phyloP scores from a whole-genome alignment of 164 flowering plant genomes.

The Vitis rotundifolia region DNA sequence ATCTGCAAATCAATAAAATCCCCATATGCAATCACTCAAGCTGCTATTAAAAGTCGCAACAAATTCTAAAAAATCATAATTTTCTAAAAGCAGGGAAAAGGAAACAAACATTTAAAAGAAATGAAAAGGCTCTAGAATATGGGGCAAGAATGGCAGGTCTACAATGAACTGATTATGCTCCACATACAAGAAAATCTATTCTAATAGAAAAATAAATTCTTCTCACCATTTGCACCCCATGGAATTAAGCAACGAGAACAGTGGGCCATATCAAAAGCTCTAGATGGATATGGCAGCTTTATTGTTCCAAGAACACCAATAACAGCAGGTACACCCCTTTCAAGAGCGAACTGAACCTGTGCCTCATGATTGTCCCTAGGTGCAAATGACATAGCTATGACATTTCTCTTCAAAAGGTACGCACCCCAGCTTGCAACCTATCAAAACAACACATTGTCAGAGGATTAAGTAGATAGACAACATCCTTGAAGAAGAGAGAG shows the following conservation, averaged over 20 bases:
- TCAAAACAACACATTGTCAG: conserved; percentile 11
- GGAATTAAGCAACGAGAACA: conserved; percentile 93
- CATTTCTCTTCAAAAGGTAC: conserved; percentile 83
- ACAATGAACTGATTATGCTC: not conserved
- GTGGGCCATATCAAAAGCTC: conserved; percentile 94
- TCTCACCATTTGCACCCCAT: conserved; percentile 83
- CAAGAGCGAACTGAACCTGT: conserved; percentile 93
- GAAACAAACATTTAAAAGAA: not conserved
- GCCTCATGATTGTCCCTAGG: conserved; percentile 95
- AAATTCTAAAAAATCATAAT: not conserved
- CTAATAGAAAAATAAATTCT: not conserved
- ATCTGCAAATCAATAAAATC: conserved; percentile 43
- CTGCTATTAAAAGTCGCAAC: not conserved
- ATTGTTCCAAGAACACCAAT: conserved; percentile 91
- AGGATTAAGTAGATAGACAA: not conserved
- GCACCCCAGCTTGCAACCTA: conserved; percentile 99
- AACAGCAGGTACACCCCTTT: conserved; percentile 92
- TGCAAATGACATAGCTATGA: conserved; percentile 89
- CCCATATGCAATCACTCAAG: not conserved
- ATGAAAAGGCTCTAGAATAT: not conserved
- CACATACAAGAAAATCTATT: not conserved
- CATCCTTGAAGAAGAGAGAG: not conserved
- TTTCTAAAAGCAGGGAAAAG: not conserved
- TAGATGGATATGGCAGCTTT: conserved; percentile 79
- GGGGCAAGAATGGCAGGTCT: not conserved